These are phyloP conservation scores for Miscanthus lutarioriparius DNA, from an alignment of 176 grass and related monocot species.

Conservation along the genomic window DNA sequence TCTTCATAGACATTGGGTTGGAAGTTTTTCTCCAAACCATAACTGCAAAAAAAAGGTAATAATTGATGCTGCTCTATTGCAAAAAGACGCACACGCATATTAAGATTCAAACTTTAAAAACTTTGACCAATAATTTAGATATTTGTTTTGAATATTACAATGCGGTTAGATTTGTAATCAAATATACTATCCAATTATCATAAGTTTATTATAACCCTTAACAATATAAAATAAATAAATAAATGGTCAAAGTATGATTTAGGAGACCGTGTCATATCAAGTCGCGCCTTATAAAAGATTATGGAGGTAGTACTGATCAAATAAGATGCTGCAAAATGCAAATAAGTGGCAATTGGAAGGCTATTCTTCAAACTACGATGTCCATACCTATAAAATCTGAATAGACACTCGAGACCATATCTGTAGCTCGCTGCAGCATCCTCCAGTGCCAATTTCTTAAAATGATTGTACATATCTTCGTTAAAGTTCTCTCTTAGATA, in stretches of 20 bases:
- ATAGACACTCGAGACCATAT: slow-evolving; percentile 97
- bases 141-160: too few species aligned
- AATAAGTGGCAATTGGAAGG: background rate
- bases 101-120: too few species aligned
- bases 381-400: slow-evolving; percentile 96
- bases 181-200: too few species aligned
- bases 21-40: slow-evolving; percentile 97
- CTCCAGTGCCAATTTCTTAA: slow-evolving; percentile 79
- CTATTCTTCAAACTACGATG: background rate
- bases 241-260: too few species aligned
- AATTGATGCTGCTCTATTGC: background rate
- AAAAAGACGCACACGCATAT: background rate
- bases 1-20: slow-evolving; percentile 83
- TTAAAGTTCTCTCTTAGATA: slow-evolving; percentile 97
- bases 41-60: slow-evolving; percentile 54
- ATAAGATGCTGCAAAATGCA: background rate
- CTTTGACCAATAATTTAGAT: too few species aligned
- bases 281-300: too few species aligned
- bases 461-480: slow-evolving; percentile 87
- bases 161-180: too few species aligned
- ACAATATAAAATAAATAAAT: too few species aligned
- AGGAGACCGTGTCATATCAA: too few species aligned
- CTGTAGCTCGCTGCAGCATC: slow-evolving; percentile 85
- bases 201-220: too few species aligned
- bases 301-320: background rate